phyloP scores from a whole-genome alignment of 2,329 filamentous ascomycete species.

The Magnaporthales sp. region DNA sequence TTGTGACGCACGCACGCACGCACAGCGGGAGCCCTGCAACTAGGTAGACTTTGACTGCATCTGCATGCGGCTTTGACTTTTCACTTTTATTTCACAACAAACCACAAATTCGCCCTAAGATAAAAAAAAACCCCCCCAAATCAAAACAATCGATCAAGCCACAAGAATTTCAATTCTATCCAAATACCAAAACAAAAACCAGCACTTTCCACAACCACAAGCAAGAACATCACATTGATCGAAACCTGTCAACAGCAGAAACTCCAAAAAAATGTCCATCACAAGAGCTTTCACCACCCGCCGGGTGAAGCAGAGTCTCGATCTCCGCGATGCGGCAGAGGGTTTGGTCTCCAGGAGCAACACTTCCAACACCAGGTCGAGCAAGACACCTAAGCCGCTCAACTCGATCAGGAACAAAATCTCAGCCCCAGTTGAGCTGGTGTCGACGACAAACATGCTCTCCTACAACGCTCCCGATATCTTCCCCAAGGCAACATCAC shows the following conservation, averaged over 20 bases:
- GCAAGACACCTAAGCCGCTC: constrained; percentile 21
- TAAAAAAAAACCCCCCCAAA: not conserved
- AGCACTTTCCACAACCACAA: not conserved
- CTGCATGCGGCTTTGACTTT: constrained; percentile 1
- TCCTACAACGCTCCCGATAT: constrained; percentile 92
- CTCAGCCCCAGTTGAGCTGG: constrained; percentile 74
- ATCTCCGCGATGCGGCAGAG: constrained; percentile 32
- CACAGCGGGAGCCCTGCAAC: constrained; percentile 1
- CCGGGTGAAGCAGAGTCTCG: constrained; percentile 49
- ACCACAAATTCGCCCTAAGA: not conserved
- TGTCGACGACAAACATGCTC: constrained; percentile 94
- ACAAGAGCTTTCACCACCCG: constrained; percentile 65
- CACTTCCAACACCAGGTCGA: constrained; percentile 32
- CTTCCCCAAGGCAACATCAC: constrained; percentile 38
- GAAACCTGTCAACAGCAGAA: not conserved
- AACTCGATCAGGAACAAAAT: constrained; percentile 61
- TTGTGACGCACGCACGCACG: not conserved
- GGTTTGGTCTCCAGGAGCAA: constrained; percentile 39
- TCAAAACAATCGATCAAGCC: not conserved
- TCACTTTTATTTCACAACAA: not conserved
- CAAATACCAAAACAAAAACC: not conserved
- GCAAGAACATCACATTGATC: not conserved
- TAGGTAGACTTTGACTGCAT: not conserved
- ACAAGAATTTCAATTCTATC: not conserved
- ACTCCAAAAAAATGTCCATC: constrained; percentile 28